Base-by-base conservation (phyloP, 768 basidiomycete species). In the Peribolospora baueri region DNA sequence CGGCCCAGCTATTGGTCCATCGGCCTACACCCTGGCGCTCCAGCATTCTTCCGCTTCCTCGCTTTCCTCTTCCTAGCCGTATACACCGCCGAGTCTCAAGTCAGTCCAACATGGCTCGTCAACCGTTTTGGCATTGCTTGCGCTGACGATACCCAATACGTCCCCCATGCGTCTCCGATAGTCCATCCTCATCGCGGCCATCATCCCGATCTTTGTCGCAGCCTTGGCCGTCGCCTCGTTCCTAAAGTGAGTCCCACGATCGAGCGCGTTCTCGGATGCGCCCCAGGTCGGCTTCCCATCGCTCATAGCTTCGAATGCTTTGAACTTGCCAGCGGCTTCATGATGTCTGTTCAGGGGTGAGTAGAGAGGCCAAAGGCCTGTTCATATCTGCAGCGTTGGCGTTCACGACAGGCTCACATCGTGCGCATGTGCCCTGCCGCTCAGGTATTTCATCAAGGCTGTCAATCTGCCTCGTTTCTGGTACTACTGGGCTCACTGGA, bases 141-240 rank as follows among this genome's bases (percentile, higher is more conserved):
- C 55, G 5, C 54, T 50, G 46, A 55, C 56, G 39, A 42, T 25
- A 25, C 25, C 25, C 25, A 25, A 25, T 25, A 1, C 25, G 25
- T 25, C 25, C 25, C 25, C 25, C 25, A 2, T 40, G 25, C 3
- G 4, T 38, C 0, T n/a, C 7, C 25, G 14, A 14, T 53, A 65
- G 56, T 64, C 63, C 4, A 61, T 73, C 11, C 62, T 78, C 10
- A 63, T 78, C 40, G 73, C 76, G 0, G 68, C 75, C 0, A 54
- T 73, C 7, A 55, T 78, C 2, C 78, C 78, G 0, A 71, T 77
- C 38, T 78, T 78, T 55, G 75, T 78, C 13, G 76, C 76, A 0
- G 73, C 77, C 4, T 67, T 79, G 5, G 77, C 77, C 0, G 69
- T 78, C 6, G 67, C 70, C 9, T 69, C 72, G 5, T 78, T 76